Conservation (phyloP, 768 basidiomycete species). For the Multifurca ochricompacta region DNA sequence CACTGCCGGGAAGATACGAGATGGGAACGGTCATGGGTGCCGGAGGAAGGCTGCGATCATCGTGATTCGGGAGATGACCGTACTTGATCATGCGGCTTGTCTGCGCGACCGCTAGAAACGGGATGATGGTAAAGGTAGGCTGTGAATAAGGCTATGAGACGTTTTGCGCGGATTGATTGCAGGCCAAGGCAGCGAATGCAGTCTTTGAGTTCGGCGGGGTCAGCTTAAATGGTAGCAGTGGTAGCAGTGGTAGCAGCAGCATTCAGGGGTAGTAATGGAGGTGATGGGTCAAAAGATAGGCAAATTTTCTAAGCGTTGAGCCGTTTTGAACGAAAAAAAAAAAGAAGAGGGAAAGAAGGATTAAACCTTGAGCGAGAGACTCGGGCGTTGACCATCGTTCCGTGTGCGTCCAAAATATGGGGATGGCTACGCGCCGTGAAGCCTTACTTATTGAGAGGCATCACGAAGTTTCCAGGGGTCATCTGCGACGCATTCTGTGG, state of each 20-base stretch:
- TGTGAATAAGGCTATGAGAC: constrained; percentile 47
- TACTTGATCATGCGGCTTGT: constrained; percentile 25
- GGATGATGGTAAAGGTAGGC: constrained; percentile 43
- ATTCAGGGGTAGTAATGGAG: not conserved
- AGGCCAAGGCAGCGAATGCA: constrained; percentile 51
- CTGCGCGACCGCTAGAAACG: too few species aligned
- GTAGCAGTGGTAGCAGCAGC: too few species aligned
- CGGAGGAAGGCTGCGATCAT: too few species aligned
- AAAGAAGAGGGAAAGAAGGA: not conserved
- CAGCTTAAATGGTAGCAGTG: too few species aligned
- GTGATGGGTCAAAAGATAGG: not conserved
- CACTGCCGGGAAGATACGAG: constrained; percentile 56
- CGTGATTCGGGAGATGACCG: too few species aligned
- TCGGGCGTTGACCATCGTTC: constrained; percentile 50
- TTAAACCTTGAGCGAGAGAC: constrained; percentile 46
- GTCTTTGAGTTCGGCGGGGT: constrained; percentile 35
- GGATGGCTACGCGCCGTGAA: constrained; percentile 52
- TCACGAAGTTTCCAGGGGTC: constrained; percentile 63
- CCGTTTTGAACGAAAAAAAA: not conserved
- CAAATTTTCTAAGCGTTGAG: too few species aligned
- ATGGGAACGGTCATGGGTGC: constrained; percentile 33
- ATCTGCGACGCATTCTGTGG: constrained; percentile 40
- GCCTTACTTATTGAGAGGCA: constrained; percentile 73
- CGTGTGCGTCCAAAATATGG: constrained; percentile 54
- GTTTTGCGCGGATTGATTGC: constrained; percentile 45